These are phyloP conservation scores for Phytophthora melonis DNA, from an alignment of 352 stramenopile species.

Conservation along the genomic window DNA sequence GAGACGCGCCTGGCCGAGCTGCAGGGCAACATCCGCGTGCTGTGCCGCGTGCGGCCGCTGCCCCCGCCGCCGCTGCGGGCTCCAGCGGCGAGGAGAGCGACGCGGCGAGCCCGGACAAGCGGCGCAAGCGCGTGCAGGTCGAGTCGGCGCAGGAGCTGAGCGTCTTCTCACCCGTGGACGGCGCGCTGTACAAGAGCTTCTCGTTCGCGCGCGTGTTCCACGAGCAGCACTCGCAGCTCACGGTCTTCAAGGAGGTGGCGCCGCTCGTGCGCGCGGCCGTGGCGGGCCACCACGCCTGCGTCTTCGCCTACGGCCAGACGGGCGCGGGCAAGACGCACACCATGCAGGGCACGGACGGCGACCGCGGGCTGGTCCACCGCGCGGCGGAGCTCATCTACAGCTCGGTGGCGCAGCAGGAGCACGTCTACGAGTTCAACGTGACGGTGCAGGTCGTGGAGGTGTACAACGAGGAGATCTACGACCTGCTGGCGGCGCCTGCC, in stretches of 20 bases:
- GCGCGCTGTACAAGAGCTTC: slow-evolving; percentile 79
- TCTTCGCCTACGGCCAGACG: slow-evolving; percentile 97
- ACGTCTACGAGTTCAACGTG: slow-evolving; percentile 60
- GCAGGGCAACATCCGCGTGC: slow-evolving; percentile 77
- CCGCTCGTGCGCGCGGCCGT: slow-evolving; percentile 90
- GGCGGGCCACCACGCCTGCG: slow-evolving; percentile 93
- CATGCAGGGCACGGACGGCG: slow-evolving; percentile 49
- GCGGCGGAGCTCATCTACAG: slow-evolving; percentile 59
- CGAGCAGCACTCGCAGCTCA: slow-evolving; percentile 80
- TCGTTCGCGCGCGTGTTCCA: slow-evolving; percentile 89
- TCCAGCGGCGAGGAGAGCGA: slow-evolving; percentile 42
- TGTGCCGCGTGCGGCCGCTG: slow-evolving; percentile 79
- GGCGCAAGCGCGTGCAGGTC: slow-evolving; percentile 38
- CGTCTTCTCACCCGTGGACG: slow-evolving; percentile 53
- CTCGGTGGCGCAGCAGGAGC: slow-evolving; percentile 45
- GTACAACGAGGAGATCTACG: slow-evolving; percentile 90
- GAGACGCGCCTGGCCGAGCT: slow-evolving; percentile 60
- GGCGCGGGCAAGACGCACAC: slow-evolving; percentile 48
- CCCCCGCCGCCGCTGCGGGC: neutral
- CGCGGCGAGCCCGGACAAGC: slow-evolving; percentile 24
- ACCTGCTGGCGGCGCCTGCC: slow-evolving; percentile 51
- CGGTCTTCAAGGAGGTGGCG: slow-evolving; percentile 94
- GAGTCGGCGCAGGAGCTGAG: slow-evolving; percentile 45
- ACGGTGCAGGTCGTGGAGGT: slow-evolving; percentile 81
- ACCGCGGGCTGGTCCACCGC: slow-evolving; percentile 56